phyloP scores from a whole-genome alignment of 768 basidiomycete species.

The Strobilomyces dryophilus region DNA sequence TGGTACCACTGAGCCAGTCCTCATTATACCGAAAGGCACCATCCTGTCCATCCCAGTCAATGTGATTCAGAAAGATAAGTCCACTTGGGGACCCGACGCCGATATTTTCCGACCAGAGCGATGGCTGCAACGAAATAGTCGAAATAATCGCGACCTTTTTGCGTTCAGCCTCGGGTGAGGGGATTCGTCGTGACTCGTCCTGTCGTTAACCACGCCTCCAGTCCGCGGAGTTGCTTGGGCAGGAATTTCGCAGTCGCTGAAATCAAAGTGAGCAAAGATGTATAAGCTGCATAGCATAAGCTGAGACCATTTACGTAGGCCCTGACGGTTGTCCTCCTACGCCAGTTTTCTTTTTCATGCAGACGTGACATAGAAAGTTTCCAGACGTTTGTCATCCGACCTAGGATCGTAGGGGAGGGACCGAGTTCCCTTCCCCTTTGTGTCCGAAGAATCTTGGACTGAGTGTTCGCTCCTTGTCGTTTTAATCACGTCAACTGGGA shows the following conservation, averaged over 20 bases:
- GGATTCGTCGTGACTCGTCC: neutral
- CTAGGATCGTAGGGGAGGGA: slow-evolving; percentile 49
- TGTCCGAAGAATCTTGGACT: slow-evolving; percentile 33
- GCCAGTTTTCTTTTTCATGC: slow-evolving; percentile 52
- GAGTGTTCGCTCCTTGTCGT: neutral
- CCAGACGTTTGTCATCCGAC: slow-evolving; percentile 63
- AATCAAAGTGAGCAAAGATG: slow-evolving; percentile 44
- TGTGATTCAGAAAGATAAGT: slow-evolving; percentile 50
- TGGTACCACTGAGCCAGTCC: slow-evolving; percentile 38
- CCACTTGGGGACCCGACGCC: slow-evolving; percentile 59
- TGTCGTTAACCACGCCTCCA: slow-evolving; percentile 24
- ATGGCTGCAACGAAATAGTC: slow-evolving; percentile 47
- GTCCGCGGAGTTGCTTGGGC: slow-evolving; percentile 59
- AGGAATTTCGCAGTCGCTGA: slow-evolving; percentile 55
- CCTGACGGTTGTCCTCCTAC: slow-evolving; percentile 48
- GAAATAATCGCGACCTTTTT: slow-evolving; percentile 42
- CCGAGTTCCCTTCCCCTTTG: slow-evolving; percentile 54
- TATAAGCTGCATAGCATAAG: slow-evolving; percentile 18
- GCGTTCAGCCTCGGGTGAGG: slow-evolving; percentile 58
- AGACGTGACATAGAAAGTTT: slow-evolving; percentile 53
- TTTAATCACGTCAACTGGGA: neutral
- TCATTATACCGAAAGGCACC: slow-evolving; percentile 55
- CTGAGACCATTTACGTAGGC: slow-evolving; percentile 19
- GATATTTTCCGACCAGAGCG: slow-evolving; percentile 55
- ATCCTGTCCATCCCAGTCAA: slow-evolving; percentile 52